These are phyloP conservation scores for Neurospora terricola DNA, from an alignment of 495 filamentous ascomycete species.

Conservation along the genomic window DNA sequence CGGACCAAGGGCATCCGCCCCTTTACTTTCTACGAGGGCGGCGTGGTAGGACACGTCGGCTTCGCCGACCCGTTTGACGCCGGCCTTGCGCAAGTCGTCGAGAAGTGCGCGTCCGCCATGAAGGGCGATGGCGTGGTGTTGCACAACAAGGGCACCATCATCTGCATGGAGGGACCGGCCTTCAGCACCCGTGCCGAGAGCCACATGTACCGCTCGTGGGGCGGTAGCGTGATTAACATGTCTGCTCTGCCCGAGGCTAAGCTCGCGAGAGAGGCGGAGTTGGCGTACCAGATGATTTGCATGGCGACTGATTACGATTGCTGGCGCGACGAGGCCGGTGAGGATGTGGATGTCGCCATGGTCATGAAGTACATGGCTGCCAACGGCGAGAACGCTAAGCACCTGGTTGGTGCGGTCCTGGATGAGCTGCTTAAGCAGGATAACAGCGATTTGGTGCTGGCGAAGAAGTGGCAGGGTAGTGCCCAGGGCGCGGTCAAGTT, in stretches of 20 bases:
- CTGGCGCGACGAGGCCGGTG: conserved; percentile 56
- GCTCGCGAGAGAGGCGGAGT: conserved; percentile 89
- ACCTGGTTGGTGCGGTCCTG: conserved; percentile 76
- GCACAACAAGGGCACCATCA: conserved; percentile 67
- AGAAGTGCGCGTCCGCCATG: conserved; percentile 61
- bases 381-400: conserved; percentile 77
- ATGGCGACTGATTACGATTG: conserved; percentile 99
- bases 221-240: conserved; percentile 94
- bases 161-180: conserved; percentile 96
- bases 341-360: conserved; percentile 87
- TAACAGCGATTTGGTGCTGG: conserved; percentile 62
- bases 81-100: conserved; percentile 59
- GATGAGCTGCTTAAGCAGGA: conserved; percentile 72
- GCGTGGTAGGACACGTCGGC: conserved; percentile 86
- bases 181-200: conserved; percentile 97
- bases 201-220: conserved; percentile 86
- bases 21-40: conserved; percentile 92
- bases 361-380: conserved; percentile 94
- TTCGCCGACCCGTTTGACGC: conserved; percentile 94
- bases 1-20: conserved; percentile 89
- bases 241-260: conserved; percentile 92
- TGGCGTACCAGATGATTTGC: conserved; percentile 95
- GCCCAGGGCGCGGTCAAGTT: conserved; percentile 60
- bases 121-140: conserved; percentile 68
- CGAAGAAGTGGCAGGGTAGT: conserved; percentile 60